Base-by-base conservation (phyloP, 176 grass and related monocot species). In the Ampelocalamus luodianensis region DNA sequence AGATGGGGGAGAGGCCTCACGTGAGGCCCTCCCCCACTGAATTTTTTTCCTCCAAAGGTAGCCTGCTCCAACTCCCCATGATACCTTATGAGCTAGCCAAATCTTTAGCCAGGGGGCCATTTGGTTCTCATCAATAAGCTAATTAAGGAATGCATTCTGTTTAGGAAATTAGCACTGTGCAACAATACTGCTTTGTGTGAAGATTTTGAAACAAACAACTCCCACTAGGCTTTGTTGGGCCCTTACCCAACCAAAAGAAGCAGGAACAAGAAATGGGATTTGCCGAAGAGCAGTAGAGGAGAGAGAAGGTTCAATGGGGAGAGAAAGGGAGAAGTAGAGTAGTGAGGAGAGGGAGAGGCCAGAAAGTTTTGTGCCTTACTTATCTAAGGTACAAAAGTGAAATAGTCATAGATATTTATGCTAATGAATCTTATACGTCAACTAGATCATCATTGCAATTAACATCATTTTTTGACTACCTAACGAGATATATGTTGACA, bases 171-270 rank as follows among this genome's bases (percentile, higher is more conserved):
- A 38, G 68, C 58, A 76, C 36, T 16, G 43, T 68, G 34, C 62
- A 63, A 53, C 23, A 8, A 56, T 73, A 40, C 24, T 45, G 10
- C 10, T 80, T 84, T 80, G 69, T 54, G 80, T 76, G 76, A 17
- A 80, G 75, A 63, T 63, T 76, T 77, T 34, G 26, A 77, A 87
- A 76, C 89, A 88, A 80, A 80, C 85, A 84, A 40, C 85, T 65
- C 42, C 88, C 85, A 91, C 81, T 91, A 88, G 51, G 42, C 77
- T 64, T 84, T 91, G 89, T 85, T 84, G 77, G 68, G 63, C 63
- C 65, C 82, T 81, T 87, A 80, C 69, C 85, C 71, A 87, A 87
- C 89, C 89, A 91, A 80, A 87, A 40, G 44, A 46, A 74, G 80
- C 69, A 80, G 43, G 58, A 74, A 15, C 17, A 53, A 58, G 8